These are phyloP conservation scores for Lachancea fermentati DNA, from an alignment of 805 yeast species.

Conservation along the genomic window DNA sequence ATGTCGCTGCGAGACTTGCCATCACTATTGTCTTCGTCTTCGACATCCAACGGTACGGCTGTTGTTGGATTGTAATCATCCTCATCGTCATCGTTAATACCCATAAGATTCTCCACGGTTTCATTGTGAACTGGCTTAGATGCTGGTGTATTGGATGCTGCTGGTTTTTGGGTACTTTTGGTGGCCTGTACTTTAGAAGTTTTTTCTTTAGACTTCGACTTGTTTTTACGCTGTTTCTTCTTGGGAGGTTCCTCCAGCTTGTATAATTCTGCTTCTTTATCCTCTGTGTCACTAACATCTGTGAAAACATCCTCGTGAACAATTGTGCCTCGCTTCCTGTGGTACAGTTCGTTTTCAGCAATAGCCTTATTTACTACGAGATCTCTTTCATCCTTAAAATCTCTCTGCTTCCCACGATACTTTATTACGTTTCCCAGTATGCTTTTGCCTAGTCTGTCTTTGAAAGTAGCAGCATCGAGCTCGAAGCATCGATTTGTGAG, in stretches of 20 bases:
- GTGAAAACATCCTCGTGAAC: slow-evolving; percentile 22
- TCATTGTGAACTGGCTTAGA: not conserved
- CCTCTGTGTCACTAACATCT: slow-evolving; percentile 27
- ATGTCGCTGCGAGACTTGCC: slow-evolving; percentile 13
- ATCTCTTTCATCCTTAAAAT: slow-evolving; percentile 68
- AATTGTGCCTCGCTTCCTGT: slow-evolving; percentile 24
- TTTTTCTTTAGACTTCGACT: slow-evolving; percentile 8
- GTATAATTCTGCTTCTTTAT: slow-evolving; percentile 16
- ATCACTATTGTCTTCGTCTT: slow-evolving; percentile 10
- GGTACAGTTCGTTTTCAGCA: slow-evolving; percentile 30
- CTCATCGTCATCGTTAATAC: slow-evolving; percentile 8
- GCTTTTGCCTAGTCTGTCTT: slow-evolving; percentile 61
- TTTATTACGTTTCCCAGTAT: slow-evolving; percentile 76
- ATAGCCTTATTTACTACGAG: slow-evolving; percentile 58
- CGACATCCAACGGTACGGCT: slow-evolving; percentile 1
- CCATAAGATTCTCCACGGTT: slow-evolving; percentile 6
- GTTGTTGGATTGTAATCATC: slow-evolving; percentile 10
- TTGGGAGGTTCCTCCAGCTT: slow-evolving; percentile 13
- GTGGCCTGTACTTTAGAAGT: too few relatives aligned
- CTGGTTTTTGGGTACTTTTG: too few relatives aligned
- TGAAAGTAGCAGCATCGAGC: slow-evolving; percentile 58
- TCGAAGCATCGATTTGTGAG: slow-evolving; percentile 71
- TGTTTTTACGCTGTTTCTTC: slow-evolving; percentile 11
- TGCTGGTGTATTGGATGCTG: not conserved
- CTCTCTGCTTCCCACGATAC: slow-evolving; percentile 67